Percentiles rank a stretch among this genome's conserved stretches.
phyloP scores from a whole-genome alignment of 2,329 filamentous ascomycete genomes.

The Alternaria gansuensis region DNA sequence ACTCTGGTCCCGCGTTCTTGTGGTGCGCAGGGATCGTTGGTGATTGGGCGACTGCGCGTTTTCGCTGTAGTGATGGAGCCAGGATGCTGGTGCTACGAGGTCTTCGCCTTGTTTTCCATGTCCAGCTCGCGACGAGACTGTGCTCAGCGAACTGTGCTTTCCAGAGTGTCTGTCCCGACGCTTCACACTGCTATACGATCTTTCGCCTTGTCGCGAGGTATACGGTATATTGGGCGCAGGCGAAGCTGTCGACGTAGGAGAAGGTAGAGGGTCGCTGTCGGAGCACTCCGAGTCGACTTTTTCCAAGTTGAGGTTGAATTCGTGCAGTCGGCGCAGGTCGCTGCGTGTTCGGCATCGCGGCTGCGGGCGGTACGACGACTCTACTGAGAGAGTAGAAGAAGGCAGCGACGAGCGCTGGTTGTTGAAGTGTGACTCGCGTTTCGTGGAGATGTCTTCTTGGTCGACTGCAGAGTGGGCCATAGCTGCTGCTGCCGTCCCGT shows the following conservation, averaged over 20 bases:
- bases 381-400: conserved; percentile 25
- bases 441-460: conserved; percentile 35
- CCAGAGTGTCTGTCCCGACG: conserved; percentile 9
- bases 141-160: conserved; percentile 15
- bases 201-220: conserved; percentile 9
- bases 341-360: conserved; percentile 27
- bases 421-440: conserved; percentile 46
- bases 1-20: conserved; percentile 16
- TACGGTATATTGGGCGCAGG: conserved; percentile 32
- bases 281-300: conserved; percentile 22
- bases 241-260: conserved; percentile 17
- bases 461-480: conserved; percentile 33
- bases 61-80: conserved; percentile 21
- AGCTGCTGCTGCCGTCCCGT: conserved; percentile 10
- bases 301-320: conserved; percentile 30
- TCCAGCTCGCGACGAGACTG: conserved; percentile 11
- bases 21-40: conserved; percentile 8
- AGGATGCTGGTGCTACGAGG: conserved; percentile 13
- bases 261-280: conserved; percentile 22
- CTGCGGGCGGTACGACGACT: conserved; percentile 26
- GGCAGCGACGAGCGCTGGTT: conserved; percentile 48
- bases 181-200: conserved; percentile 8
- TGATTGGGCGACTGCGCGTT: conserved; percentile 18
- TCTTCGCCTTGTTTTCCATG: conserved; percentile 16
- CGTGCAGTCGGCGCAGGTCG: conserved; percentile 23